Evolutionary conservation across 2,329 filamentous ascomycete species (phyloP), one percentile per base, ranked within the genome.

Genomic region (Ascochyta pisi): DNA sequence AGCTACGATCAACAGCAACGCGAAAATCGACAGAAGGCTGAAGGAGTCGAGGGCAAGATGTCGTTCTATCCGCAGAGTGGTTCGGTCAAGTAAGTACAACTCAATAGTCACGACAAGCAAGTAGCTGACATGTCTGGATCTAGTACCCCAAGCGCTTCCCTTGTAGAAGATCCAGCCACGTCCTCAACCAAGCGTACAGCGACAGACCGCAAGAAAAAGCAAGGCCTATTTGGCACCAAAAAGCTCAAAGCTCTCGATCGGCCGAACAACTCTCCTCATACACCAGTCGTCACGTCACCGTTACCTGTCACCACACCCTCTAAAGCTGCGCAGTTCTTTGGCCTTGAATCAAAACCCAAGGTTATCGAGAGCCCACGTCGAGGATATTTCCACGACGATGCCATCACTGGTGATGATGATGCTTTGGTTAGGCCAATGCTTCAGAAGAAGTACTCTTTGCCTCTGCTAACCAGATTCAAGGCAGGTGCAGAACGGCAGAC

Each of bases 251-350:
- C 58, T n/a, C 31, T 48, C 24, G 53, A 60, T 16, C 53, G 53
- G 12, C 52, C 55, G 23, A 44, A 39, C 7, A 55, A 35, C 44
- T 59, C 62, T 23, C 34, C 50, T 23, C 47, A 37, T 12, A 35
- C 47, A 13, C 24, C 39, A 15, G 35, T 54, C 38, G 24, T 49
- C 10, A 48, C 50, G 19, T 62, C 64, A 2, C 62, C 65, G 10
- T 37, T 70, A 12, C 64, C 64, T 15, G 56, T 59, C 6, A 31
- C 46, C 10, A 69, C 66, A 10, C 65, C 68, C 24, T 54, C 46
- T 41, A 69, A 70, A 45, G 67, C 63, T 19, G 61, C 61, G 4
- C 57, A 62, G 43, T 45, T 70, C 8, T 61, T 70, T 6, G 67
- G 67, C 29, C 24, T 68, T 9, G 45, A 57, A 7, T 0, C 47